Conservation (phyloP, 2,329 filamentous ascomycete genomes). For the Curvularia eragrostidis region DNA sequence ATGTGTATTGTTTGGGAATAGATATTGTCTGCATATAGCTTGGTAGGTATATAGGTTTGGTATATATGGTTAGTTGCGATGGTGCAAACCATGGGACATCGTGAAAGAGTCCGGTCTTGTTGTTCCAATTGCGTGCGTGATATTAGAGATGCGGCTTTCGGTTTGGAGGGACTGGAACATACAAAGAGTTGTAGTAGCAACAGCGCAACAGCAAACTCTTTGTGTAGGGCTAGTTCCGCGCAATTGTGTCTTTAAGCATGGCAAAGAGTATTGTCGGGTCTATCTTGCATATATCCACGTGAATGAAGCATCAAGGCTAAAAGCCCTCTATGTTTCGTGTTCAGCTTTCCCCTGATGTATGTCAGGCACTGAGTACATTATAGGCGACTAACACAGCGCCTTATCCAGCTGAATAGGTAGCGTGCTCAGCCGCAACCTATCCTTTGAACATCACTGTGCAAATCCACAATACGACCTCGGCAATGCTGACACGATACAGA, state of each 20-base stretch:
- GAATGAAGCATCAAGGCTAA: background rate
- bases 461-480: background rate
- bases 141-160: background rate
- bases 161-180: background rate
- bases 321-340: background rate
- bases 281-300: background rate
- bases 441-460: background rate
- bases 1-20: too few relatives aligned
- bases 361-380: background rate
- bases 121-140: background rate
- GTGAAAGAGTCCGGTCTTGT: background rate
- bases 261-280: background rate
- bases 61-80: background rate
- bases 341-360: background rate
- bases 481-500: background rate
- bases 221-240: too few relatives aligned
- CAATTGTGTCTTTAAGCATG: background rate
- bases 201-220: background rate
- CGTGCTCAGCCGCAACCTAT: background rate
- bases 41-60: background rate
- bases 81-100: background rate
- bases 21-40: background rate
- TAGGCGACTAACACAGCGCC: background rate
- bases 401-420: background rate
- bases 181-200: background rate